Evolutionary conservation across 148 eudicot species (phyloP).

Genomic region (Gaultheria prostrata): DNA sequence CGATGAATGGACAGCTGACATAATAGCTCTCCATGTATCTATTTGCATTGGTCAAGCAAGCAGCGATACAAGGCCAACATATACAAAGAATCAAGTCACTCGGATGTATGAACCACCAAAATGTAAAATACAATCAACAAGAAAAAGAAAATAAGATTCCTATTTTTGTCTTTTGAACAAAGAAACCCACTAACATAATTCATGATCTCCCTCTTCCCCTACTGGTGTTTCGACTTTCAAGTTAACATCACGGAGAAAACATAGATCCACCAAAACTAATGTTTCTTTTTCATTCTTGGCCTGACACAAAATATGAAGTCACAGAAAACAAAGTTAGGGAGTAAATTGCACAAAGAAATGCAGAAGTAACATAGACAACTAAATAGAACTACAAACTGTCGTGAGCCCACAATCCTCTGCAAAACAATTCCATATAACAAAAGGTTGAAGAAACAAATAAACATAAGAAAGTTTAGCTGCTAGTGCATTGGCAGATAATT

Average conservation of each 20-base stretch:
- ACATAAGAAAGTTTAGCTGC: not conserved
- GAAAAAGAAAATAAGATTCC: not conserved
- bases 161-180: not conserved
- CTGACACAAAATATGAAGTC: slow-evolving; percentile 5
- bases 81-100: not conserved
- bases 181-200: not conserved
- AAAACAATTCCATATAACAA: not conserved
- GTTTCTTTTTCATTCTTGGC: slow-evolving; percentile 8
- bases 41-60: not conserved
- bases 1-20: not conserved
- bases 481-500: not conserved
- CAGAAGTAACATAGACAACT: not conserved
- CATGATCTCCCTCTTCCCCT: not conserved
- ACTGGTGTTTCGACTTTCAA: not conserved
- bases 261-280: not conserved
- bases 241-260: not conserved
- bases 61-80: not conserved
- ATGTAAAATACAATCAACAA: not conserved
- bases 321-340: not conserved
- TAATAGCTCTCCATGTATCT: not conserved
- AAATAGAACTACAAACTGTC: not conserved
- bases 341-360: not conserved
- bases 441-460: not conserved
- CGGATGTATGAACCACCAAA: not conserved
- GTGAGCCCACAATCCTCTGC: not conserved